These are phyloP conservation scores for Arthrobotrys pseudoclavata DNA, from an alignment of 2,329 filamentous ascomycete species.

Conservation along the genomic window DNA sequence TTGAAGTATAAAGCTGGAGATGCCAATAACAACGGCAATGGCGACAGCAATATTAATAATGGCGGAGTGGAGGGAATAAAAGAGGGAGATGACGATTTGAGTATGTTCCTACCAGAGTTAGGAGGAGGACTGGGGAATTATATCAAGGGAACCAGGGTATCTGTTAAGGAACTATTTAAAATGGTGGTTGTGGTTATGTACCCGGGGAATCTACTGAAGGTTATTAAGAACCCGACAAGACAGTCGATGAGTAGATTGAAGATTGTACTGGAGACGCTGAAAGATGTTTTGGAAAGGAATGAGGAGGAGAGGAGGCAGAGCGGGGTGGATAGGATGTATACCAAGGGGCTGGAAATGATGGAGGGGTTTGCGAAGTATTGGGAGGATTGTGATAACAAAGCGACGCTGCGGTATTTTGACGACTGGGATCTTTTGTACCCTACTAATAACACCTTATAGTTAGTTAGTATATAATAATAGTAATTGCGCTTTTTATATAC, in stretches of 20 bases:
- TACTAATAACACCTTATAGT: neutral
- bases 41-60: too few relatives aligned
- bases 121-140: constrained; percentile 51
- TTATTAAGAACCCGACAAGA: constrained; percentile 29
- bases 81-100: neutral
- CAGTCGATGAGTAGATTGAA: constrained; percentile 32
- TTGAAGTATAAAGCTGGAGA: constrained; percentile 31
- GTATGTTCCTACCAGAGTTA: constrained; percentile 22
- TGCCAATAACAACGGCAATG: neutral
- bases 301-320: constrained; percentile 44
- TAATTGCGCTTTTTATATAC: neutral
- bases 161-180: constrained; percentile 56
- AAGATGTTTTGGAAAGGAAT: constrained; percentile 37
- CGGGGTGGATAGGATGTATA: constrained; percentile 54
- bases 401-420: constrained; percentile 44
- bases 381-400: constrained; percentile 11
- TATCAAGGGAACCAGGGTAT: constrained; percentile 41
- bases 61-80: neutral
- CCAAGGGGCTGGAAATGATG: constrained; percentile 59
- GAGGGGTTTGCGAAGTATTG: constrained; percentile 56
- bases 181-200: constrained; percentile 53
- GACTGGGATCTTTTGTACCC: constrained; percentile 40
- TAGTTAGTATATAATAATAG: neutral
- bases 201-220: constrained; percentile 49
- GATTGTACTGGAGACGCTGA: constrained; percentile 52